These are phyloP conservation scores for Geotrichum carabidarum DNA, from an alignment of 1,139 yeast genomes.

Conservation along the genomic window DNA sequence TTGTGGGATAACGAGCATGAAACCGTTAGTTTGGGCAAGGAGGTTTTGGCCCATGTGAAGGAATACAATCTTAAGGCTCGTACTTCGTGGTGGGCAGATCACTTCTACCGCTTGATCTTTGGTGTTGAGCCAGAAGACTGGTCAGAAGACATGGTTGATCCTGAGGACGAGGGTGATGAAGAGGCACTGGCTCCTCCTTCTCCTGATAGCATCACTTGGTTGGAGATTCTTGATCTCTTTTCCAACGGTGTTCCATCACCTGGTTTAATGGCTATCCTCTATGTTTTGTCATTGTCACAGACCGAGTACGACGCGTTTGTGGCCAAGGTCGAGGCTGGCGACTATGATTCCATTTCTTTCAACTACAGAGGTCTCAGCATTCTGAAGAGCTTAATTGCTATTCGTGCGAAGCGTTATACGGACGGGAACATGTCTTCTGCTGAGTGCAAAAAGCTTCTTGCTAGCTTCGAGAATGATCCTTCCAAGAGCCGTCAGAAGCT, in stretches of 20 bases:
- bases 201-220: conserved; percentile 19
- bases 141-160: conserved; percentile 29
- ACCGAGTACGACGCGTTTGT: conserved; percentile 24
- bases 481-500: conserved; percentile 21
- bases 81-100: conserved; percentile 58
- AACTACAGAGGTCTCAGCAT: conserved; percentile 14
- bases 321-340: conserved; percentile 22
- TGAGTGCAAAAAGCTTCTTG: conserved; percentile 29
- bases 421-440: conserved; percentile 32
- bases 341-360: conserved; percentile 17
- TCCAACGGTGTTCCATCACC: conserved; percentile 41
- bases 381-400: conserved; percentile 24
- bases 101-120: conserved; percentile 43
- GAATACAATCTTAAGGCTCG: conserved; percentile 41
- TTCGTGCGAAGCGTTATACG: conserved; percentile 28
- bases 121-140: conserved; percentile 39
- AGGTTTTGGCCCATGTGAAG: conserved; percentile 45
- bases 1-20: conserved; percentile 54
- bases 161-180: conserved; percentile 24
- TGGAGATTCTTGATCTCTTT: conserved; percentile 25
- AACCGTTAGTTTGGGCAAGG: conserved; percentile 52
- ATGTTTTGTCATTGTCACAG: conserved; percentile 34
- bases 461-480: conserved; percentile 10
- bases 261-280: conserved; percentile 41
- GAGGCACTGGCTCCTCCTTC: conserved; percentile 16